Evolutionary conservation across 2,329 filamentous ascomycete genomes (phyloP), one percentile per base, ranked within the genome.

Genomic region (Diaporthe sp.): DNA sequence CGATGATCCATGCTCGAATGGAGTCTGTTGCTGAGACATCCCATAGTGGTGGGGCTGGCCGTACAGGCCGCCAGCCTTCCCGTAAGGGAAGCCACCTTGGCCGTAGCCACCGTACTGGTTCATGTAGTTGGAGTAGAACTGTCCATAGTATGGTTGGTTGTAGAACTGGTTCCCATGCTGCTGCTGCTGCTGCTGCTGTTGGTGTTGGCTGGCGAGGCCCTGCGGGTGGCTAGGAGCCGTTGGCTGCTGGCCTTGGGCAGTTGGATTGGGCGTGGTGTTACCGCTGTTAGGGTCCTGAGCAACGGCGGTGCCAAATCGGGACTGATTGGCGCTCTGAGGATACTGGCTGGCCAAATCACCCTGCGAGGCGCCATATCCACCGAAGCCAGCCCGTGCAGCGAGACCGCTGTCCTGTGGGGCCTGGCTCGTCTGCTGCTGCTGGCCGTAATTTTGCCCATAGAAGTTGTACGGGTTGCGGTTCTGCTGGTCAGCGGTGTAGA

Each of bases 231-330:
- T 77, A 42, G 80, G 77, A 72, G 75, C 75, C 78, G 81, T 51
- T 72, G 81, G 78, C 78, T 80, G 76, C 79, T 90, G 89, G 61
- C 84, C 85, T 80, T 90, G 89, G 15, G 85, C 85, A 53, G 92
- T 88, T 37, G 96, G 95, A 85, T 97, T 97, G 47, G 96, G 96
- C 3, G 96, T 98, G 79, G 93, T 96, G 83, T 97, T 93, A 58
- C 95, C 96, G 82, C 95, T 98, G 86, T 93, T 95, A 80, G 95
- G 94, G 76, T 90, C 89, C 72, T 97, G 95, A 76, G 91, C 87
- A 75, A 88, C 85, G 39, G 87, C 86, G 77, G 85, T 86, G 39
- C 88, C 88, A 58, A 92, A 92, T 70, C 91, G 89, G 6, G 90
- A 89, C 77, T 88, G 89, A 82, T 85, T 92, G 80, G 92, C 93